phyloP scores from a whole-genome alignment of 2,329 filamentous ascomycete species.

The Pseudophaeomoniella oleicola region DNA sequence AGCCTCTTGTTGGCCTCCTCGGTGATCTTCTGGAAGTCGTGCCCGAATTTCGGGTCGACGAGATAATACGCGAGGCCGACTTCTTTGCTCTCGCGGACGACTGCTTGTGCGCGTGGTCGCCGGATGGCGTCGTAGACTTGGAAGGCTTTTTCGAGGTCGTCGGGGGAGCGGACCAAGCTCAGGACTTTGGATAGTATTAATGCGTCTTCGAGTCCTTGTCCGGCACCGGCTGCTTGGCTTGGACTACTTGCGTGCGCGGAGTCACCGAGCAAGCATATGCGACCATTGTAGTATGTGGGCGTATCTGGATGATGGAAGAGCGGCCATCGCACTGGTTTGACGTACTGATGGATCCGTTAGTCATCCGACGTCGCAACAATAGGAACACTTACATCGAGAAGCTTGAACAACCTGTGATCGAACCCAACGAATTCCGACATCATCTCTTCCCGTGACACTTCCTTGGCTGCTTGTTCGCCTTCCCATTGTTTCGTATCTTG shows the following conservation, averaged over 20 bases:
- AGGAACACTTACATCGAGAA: no score
- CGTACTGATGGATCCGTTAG: no score
- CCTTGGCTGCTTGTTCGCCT: no score
- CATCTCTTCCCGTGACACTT: no score
- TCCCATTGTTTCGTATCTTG: no score
- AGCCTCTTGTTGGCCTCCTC: no score
- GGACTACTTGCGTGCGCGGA: constrained; percentile 24
- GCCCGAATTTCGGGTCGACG: no score
- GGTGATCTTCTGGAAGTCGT: no score
- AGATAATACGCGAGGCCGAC: constrained; percentile 1
- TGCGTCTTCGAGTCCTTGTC: constrained; percentile 23
- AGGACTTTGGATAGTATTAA: constrained; percentile 29
- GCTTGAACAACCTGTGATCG: no score
- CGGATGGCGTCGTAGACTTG: constrained; percentile 35
- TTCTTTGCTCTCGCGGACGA: constrained; percentile 33
- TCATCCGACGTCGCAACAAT: no score
- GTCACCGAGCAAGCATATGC: constrained; percentile 20
- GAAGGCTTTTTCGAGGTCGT: constrained; percentile 31
- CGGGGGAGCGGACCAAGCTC: constrained; percentile 19
- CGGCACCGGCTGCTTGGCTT: constrained; percentile 23
- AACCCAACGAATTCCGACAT: no score
- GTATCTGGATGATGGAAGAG: constrained; percentile 19
- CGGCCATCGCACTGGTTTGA: no score
- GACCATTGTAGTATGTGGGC: constrained; percentile 16
- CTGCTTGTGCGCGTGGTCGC: constrained; percentile 32